Evolutionary conservation across 768 basidiomycete species (phyloP).

Genomic region (Tulasnella sp.): DNA sequence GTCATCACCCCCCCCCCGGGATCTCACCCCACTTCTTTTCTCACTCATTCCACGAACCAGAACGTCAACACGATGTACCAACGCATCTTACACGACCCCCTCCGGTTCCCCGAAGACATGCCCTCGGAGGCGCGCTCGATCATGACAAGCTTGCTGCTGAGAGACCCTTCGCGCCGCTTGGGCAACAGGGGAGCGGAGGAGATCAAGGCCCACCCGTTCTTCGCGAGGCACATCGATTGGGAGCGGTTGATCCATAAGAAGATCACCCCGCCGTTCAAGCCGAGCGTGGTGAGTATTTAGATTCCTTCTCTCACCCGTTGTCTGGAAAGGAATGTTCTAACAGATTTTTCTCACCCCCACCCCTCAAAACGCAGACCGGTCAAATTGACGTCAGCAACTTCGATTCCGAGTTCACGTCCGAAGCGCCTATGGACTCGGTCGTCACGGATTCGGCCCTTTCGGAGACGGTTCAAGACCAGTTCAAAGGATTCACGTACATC

Average conservation of each 20-base stretch:
- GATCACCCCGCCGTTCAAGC: constrained; percentile 97
- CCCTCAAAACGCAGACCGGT: constrained; percentile 15
- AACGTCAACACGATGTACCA: constrained; percentile 98
- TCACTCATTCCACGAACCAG: constrained; percentile 21
- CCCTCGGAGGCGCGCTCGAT: constrained; percentile 82
- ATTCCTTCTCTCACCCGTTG: neutral
- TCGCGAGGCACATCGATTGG: constrained; percentile 92
- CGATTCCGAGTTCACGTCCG: constrained; percentile 95
- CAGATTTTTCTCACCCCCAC: no score
- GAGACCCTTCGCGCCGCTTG: constrained; percentile 80
- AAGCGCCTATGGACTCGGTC: constrained; percentile 91
- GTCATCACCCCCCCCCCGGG: constrained; percentile 38
- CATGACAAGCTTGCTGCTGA: constrained; percentile 80
- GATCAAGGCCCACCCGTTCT: constrained; percentile 95
- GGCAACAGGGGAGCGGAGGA: constrained; percentile 95
- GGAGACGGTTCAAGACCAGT: constrained; percentile 96
- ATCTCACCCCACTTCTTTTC: neutral
- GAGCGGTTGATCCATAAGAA: constrained; percentile 81
- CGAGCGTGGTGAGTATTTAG: constrained; percentile 68
- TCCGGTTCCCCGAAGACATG: constrained; percentile 88
- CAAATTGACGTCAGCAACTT: constrained; percentile 62
- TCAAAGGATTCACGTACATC: constrained; percentile 78
- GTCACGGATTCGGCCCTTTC: constrained; percentile 90
- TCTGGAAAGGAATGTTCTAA: neutral
- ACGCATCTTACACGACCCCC: constrained; percentile 88